Base-by-base conservation (phyloP, 306 rosid species). In the Cercis canadensis region DNA sequence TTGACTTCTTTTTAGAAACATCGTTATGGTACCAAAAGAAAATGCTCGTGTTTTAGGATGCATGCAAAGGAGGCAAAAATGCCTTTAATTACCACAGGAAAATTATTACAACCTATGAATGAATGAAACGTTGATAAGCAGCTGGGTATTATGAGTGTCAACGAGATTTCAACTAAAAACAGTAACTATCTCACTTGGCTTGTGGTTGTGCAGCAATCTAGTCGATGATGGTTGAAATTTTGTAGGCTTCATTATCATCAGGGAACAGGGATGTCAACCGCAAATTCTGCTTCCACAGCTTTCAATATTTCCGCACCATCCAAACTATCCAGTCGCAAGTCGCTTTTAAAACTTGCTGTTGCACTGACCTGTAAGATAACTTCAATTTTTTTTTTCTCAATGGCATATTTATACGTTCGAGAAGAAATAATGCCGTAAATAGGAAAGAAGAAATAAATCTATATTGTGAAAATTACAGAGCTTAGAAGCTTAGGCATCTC, bases 11-110 rank as follows among this genome's bases (percentile, higher is more conserved):
- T 58, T 57, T 45, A 43, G 47, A 31, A 84, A 92, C 96, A 87
- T 87, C 62, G 81, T 88, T 13, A 88, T 83, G 87, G 79, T 57
- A 67, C 74, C 39, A 70, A 84, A 86, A 76, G 86, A 82, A 82
- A 46, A 81, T 84, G 88, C 29, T 77, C 33, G 79, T 72, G 69
- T 75, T 80, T 81, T 75, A 78, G 90, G 86, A 80, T 81, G 87
- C 92, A 86, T 53, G 64, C 31, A 75, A 69, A 46, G 58, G 75
- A 57, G 58, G 80, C 72, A 65, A 82, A 77, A 65, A 55, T 62
- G 53, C 75, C 84, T 80, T 84, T 72, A 69, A 81, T 84, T 68
- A 77, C 64, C 82, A 70, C 68, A 54, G 15, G 49, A n/a, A 44
- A 37, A 89, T 83, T 58, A 86, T 87, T 76, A 37, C 83, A 68